Conservation (phyloP, 176 grass and related monocot genomes). For the barley (Hordeum vulgare) region DNA sequence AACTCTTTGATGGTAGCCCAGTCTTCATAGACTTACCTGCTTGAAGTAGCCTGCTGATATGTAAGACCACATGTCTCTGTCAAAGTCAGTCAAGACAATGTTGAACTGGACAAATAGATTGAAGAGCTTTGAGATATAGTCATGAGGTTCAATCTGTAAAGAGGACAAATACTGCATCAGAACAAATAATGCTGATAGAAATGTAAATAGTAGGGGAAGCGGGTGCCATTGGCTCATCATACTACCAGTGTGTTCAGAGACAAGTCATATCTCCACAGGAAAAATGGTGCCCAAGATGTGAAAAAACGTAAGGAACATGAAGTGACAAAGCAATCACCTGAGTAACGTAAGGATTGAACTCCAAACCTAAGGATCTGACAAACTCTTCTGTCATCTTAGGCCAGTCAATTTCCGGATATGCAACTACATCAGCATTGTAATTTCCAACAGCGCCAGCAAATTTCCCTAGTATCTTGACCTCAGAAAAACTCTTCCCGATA, state of each 20-base stretch:
- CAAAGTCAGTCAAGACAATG: slow-evolving; percentile 81
- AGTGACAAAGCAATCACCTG: slow-evolving; percentile 47
- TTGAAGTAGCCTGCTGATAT: slow-evolving; percentile 97
- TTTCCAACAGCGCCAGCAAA: slow-evolving; percentile 97
- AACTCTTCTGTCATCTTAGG: slow-evolving; percentile 74
- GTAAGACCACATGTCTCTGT: slow-evolving; percentile 90
- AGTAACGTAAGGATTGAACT: slow-evolving; percentile 89
- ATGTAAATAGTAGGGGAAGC: neutral
- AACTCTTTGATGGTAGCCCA: neutral
- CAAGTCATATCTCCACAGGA: neutral
- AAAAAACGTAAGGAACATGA: neutral
- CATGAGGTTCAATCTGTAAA: slow-evolving; percentile 92
- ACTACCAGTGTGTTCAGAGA: neutral
- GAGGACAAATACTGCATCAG: slow-evolving; percentile 21
- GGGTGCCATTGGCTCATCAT: neutral
- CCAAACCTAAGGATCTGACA: slow-evolving; percentile 73
- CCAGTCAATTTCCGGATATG: slow-evolving; percentile 88
- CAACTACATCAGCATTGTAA: slow-evolving; percentile 85
- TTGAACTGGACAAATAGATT: slow-evolving; percentile 85
- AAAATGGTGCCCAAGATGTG: neutral
- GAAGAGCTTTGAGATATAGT: slow-evolving; percentile 94
- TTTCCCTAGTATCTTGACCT: slow-evolving; percentile 70
- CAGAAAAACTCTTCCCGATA: slow-evolving; percentile 46
- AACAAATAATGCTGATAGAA: neutral
- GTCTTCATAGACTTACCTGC: slow-evolving; percentile 46